Evolutionary conservation across 1,284 basidiomycete genomes (phyloP), one percentile per base, ranked within the genome.

Genomic region (Boletus semigastroideus): DNA sequence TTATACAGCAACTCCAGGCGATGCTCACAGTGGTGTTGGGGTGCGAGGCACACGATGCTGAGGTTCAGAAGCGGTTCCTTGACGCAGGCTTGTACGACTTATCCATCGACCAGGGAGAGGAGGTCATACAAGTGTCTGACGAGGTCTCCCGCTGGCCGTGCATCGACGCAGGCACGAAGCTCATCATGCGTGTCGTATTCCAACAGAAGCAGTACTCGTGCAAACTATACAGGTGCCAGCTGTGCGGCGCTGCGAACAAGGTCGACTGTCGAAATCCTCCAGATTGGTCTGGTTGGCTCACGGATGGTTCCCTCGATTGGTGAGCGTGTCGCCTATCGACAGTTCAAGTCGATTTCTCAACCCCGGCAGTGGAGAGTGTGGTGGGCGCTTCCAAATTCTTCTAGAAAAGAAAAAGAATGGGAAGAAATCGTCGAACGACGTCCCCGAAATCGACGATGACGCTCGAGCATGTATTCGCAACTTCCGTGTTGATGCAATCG

Each of bases 241-340:
- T 66, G 31, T 63, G 61, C 9, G 62, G 61, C 2, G 51, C 51
- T 45, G 43, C 49, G 17, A 65, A 64, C 37, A 53, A 47, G 19
- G 33, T 66, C 0, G 57, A 65, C 10, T 63, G 54, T 49, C 51
- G 42, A 10, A 51, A 42, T 28, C 51, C 48, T 6, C 14, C 25
- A 4, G 31, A 65, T 28, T 61, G 59, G 64, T 62, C 31, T 19
- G 61, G 64, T 46, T 63, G 64, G 60, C 62, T 63, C 38, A 66
- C 62, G 1, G 62, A 63, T 37, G 31, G 60, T 20, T 63, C 64
- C n/a, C 47, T 63, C 7, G 64, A 63, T 25, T 63, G 61, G 61
- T 65, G 8, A 20, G 62, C 1, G 0, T 13, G 1, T 19, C 17
- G 2, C 12, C 41, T 30, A 7, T 36, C 9, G 8, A 38, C 40